Evolutionary conservation across 805 yeast genomes (phyloP).

Genomic region (Tetrapisispora arboricola): DNA sequence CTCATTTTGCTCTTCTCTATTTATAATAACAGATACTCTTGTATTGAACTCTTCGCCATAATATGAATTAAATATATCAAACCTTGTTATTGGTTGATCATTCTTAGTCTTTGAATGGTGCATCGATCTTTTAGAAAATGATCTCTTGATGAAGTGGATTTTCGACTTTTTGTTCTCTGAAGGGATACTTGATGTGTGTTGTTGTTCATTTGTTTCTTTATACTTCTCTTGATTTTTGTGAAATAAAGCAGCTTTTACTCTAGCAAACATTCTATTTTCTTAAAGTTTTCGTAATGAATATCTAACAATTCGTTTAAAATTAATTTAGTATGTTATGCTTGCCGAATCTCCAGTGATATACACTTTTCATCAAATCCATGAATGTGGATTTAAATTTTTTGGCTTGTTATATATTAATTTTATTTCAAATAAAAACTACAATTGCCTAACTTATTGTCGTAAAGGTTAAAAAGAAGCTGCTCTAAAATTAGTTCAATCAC

Average conservation of each 20-base stretch:
- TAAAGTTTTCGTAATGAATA: too few species aligned
- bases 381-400: too few species aligned
- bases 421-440: too few species aligned
- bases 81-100: slow-evolving; percentile 1
- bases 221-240: neutral
- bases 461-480: too few species aligned
- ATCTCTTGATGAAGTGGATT: neutral
- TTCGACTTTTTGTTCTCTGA: neutral
- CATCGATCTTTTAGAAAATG: neutral
- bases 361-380: too few species aligned
- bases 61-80: slow-evolving; percentile 3
- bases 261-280: neutral
- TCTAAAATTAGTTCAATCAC: too few species aligned
- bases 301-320: too few species aligned
- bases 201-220: neutral
- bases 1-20: neutral
- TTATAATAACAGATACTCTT: slow-evolving; percentile 1
- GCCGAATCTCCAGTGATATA: too few species aligned
- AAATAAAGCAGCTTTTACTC: neutral
- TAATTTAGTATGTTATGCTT: too few species aligned
- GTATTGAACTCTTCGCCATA: neutral
- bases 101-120: neutral
- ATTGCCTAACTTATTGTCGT: too few species aligned
- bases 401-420: too few species aligned
- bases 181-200: neutral